Base-by-base conservation (phyloP, 2,329 filamentous ascomycete species). In the Ascochyta fabae region DNA sequence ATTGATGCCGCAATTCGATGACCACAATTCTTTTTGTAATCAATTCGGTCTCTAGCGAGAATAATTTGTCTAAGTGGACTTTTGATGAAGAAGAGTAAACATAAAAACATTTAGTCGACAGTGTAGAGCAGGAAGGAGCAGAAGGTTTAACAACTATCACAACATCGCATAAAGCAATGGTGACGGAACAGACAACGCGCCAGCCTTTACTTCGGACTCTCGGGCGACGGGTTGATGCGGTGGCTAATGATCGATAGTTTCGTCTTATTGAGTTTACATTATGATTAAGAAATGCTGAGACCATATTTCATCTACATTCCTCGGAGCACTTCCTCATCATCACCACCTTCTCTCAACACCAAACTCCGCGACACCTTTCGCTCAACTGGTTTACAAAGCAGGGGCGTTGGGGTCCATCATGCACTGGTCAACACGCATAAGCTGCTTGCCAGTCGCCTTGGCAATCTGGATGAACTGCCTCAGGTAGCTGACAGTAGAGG, bases 381-480 rank as follows among this genome's bases (percentile, higher is more conserved):
- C 15, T 31, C 24, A 33, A 10, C 19, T 16, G 7, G 9, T 33
- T 24, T 61, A 61, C 45, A 62, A 52, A 33, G 66, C 57, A 51
- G 84, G 84, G 22, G 84, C 84, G 60, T 83, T 79, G 13, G 84
- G 84, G 70, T 88, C 86, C 73, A 83, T 80, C 80, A 88, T 78
- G 66, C 86, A 88, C 75, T 88, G 86, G 66, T 88, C 86, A 40
- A 88, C 82, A 36, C 86, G 79, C 86, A 88, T 88, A 36, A 88
- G 78, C 70, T 83, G 79, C 78, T 88, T 86, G 4, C 86, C 86
- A 2, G 82, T 85, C 15, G 75, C 78, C 78, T 87, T 88, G 24
- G 87, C 86, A 57, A 86, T 81, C 62, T 78, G 77, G 69, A 90
- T 89, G 65, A 89, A 87, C 73, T 88, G 80, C 46, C 80, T 77